Conservation (phyloP, 768 basidiomycete species). For the Dacryopinax spathularia region DNA sequence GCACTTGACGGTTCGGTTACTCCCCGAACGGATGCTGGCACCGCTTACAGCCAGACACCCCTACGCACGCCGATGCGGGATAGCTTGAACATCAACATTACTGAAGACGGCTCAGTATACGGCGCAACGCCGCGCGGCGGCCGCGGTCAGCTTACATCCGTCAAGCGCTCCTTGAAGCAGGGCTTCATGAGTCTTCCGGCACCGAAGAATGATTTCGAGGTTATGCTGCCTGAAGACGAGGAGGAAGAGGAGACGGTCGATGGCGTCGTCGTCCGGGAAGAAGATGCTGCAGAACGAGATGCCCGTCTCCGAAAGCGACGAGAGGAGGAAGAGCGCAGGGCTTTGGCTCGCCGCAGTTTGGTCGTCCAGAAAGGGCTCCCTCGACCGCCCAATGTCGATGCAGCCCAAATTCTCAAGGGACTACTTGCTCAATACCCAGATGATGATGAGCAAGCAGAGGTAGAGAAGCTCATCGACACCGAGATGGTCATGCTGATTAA, state of each 20-base stretch:
- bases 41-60: slow-evolving; percentile 51
- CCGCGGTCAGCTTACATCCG: slow-evolving; percentile 42
- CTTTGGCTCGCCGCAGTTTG: slow-evolving; percentile 67
- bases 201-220: slow-evolving; percentile 94
- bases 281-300: slow-evolving; percentile 90
- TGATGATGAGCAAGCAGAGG: slow-evolving; percentile 30
- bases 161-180: slow-evolving; percentile 61
- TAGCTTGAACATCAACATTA: slow-evolving; percentile 73
- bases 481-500: slow-evolving; percentile 69
- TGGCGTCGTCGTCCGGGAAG: slow-evolving; percentile 36
- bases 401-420: slow-evolving; percentile 24
- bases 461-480: slow-evolving; percentile 50
- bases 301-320: slow-evolving; percentile 46
- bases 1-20: slow-evolving; percentile 26
- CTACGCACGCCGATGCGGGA: slow-evolving; percentile 92
- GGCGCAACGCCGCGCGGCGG: slow-evolving; percentile 68
- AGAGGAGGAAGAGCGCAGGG: slow-evolving; percentile 66
- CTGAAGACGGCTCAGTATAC: slow-evolving; percentile 38
- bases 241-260: slow-evolving; percentile 33
- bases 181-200: slow-evolving; percentile 75
- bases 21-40: slow-evolving; percentile 30
- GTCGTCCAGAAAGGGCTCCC: slow-evolving; percentile 73
- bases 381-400: slow-evolving; percentile 70
- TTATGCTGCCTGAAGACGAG: slow-evolving; percentile 81
- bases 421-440: slow-evolving; percentile 45